Evolutionary conservation across 768 basidiomycete species (phyloP).

Genomic region (Termitomyces bulborhizus): DNA sequence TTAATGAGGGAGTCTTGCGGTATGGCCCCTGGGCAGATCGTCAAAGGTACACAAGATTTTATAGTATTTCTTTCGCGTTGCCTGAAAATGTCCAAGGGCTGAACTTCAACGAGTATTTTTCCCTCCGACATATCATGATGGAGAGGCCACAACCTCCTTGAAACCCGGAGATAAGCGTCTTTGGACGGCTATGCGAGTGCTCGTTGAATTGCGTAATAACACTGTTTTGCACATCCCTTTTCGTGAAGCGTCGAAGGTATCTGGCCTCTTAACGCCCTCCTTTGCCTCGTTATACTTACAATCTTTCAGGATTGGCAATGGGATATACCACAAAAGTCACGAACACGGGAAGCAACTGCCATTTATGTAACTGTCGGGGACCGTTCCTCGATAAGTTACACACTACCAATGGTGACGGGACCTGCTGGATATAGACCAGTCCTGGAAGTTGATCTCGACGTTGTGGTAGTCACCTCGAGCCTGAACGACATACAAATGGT

Average conservation of each 20-base stretch:
- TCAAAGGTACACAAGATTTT: constrained; percentile 51
- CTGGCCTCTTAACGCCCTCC: not conserved
- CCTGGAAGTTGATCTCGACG: constrained; percentile 79
- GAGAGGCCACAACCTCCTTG: constrained; percentile 49
- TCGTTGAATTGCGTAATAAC: constrained; percentile 73
- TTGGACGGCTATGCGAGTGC: constrained; percentile 78
- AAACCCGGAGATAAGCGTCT: constrained; percentile 73
- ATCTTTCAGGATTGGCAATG: constrained; percentile 80
- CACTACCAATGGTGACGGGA: constrained; percentile 74
- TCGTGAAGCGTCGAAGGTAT: constrained; percentile 83
- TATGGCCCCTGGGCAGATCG: constrained; percentile 98
- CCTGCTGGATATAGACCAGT: constrained; percentile 71
- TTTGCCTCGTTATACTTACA: not conserved
- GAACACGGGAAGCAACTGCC: constrained; percentile 60
- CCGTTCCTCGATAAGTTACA: constrained; percentile 80
- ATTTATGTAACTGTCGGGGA: constrained; percentile 74
- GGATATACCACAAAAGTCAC: constrained; percentile 57
- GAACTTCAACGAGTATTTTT: constrained; percentile 81
- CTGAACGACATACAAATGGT: constrained; percentile 84
- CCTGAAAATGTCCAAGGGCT: constrained; percentile 33
- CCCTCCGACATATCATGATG: constrained; percentile 69
- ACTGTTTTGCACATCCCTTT: constrained; percentile 84
- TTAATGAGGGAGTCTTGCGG: constrained; percentile 67
- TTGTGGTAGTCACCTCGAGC: constrained; percentile 72
- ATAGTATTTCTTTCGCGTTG: not conserved